Base-by-base conservation (phyloP, 352 stramenopile species). In the Phytophthora tubulina region DNA sequence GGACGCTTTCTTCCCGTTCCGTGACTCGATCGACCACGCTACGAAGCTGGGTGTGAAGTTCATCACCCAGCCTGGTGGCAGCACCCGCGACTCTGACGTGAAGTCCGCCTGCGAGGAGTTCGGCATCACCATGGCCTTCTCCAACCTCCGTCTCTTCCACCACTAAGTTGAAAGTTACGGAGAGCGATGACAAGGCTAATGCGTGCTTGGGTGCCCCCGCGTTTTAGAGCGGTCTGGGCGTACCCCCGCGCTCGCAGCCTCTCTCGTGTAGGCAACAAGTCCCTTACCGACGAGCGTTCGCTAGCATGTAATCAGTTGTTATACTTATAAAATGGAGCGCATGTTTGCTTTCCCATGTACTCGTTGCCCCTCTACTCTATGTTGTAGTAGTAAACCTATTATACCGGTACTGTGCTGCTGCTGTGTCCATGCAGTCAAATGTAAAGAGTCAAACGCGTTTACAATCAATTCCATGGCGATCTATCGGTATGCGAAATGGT, bases 1-100 rank as follows among this genome's bases (percentile, higher is more conserved):
- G 30, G 98, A 99, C 80, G 98, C 98, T 13, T 99, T 99, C 89
- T 99, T 99, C 88, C 98, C 98, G 35, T 99, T 99, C 90, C 94
- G 98, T 58, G 97, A 99, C 86, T 98, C 94, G 17, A 99, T 99
- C 77, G 98, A 99, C 89, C 97, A 99, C 81, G 89, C 91, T 38
- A 81, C 90, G 51, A 97, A 97, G 83, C 83, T 98, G 32, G 98
- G 98, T 55, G 98, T 99, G 31, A 94, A 91, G 51, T 99, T 94
- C 84, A 98, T 99, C 42, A 98, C 96, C 13, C 98, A 99, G 85
- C 97, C 98, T 4, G 89, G 88, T 73, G 88, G 88, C 58, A 96
- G 86, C 78, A 96, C 78, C 52, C 90, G 88, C 69, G 89, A 96
- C 72, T 67, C 64, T 15, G 96, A 99, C 48, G 98, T 99, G 55